Evolutionary conservation across 257 asterid genomes (phyloP).

Genomic region (Orobanche coerulescens): DNA sequence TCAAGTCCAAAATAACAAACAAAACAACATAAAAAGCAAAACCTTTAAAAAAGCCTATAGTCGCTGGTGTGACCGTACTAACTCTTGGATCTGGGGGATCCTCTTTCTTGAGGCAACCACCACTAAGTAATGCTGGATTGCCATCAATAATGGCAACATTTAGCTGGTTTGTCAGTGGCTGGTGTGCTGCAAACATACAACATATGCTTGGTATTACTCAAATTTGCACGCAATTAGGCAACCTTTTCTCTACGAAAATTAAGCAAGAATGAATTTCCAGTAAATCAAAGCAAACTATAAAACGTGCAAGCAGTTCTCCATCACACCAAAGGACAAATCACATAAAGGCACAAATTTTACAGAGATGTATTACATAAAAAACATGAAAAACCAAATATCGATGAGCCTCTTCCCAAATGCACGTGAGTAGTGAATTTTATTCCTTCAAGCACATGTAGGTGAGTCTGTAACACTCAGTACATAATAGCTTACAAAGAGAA

Average conservation of each 20-base stretch:
- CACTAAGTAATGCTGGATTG: constrained; percentile 74
- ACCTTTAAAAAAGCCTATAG: constrained; percentile 76
- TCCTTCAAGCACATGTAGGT: not conserved
- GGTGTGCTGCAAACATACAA: constrained; percentile 57
- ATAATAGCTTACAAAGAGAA: not conserved
- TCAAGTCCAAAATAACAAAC: not conserved
- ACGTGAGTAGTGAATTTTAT: not conserved
- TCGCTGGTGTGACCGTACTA: constrained; percentile 93
- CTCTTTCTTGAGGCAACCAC: constrained; percentile 47
- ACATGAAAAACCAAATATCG: not conserved
- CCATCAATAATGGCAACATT: constrained; percentile 84
- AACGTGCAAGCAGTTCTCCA: not conserved
- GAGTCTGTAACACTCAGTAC: constrained; percentile 1
- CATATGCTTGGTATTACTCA: constrained; percentile 7
- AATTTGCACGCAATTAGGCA: not conserved
- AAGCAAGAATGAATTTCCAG: constrained; percentile 10
- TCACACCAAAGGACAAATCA: not conserved
- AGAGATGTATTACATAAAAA: not conserved
- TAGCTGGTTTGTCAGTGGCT: constrained; percentile 68
- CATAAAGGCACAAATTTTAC: not conserved
- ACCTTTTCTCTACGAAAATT: not conserved
- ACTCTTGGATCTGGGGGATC: constrained; percentile 94
- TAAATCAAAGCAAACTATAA: not conserved
- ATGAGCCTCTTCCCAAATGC: not conserved
- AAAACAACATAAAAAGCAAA: constrained; percentile 10